Evolutionary conservation across 2,329 filamentous ascomycete species (phyloP).

Genomic region (Shiraia bambusicola): DNA sequence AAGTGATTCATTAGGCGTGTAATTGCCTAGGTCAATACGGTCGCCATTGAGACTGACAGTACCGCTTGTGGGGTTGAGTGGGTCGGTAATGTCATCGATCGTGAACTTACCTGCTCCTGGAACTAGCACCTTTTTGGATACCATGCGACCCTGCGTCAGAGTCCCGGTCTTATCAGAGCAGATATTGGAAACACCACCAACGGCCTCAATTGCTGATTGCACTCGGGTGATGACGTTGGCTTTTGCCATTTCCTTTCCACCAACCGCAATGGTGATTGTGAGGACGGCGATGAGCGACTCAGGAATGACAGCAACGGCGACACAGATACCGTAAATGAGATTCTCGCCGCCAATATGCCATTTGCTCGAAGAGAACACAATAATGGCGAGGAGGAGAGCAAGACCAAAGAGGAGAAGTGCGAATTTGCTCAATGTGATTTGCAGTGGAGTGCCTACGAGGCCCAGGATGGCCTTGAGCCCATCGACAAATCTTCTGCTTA

Average conservation of each 20-base stretch:
- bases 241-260: constrained; percentile 46
- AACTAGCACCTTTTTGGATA: constrained; percentile 42
- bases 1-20: constrained; percentile 21
- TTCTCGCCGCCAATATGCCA: constrained; percentile 46
- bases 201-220: constrained; percentile 43
- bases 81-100: constrained; percentile 39
- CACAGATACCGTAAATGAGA: constrained; percentile 52
- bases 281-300: constrained; percentile 64
- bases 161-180: constrained; percentile 47
- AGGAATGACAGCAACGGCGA: constrained; percentile 51
- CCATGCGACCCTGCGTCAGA: constrained; percentile 46
- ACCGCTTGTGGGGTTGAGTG: constrained; percentile 40
- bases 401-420: constrained; percentile 77
- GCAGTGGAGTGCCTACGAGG: constrained; percentile 77
- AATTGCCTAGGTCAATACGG: constrained; percentile 27
- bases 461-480: constrained; percentile 59
- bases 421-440: constrained; percentile 82
- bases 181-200: constrained; percentile 47
- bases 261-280: constrained; percentile 63
- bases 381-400: constrained; percentile 68
- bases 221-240: constrained; percentile 46
- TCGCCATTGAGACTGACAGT: constrained; percentile 34
- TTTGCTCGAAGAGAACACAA: constrained; percentile 66
- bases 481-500: constrained; percentile 34
- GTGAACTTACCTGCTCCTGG: constrained; percentile 37